phyloP scores from a whole-genome alignment of 768 basidiomycete species.

The Gelatoporia subvermispora region DNA sequence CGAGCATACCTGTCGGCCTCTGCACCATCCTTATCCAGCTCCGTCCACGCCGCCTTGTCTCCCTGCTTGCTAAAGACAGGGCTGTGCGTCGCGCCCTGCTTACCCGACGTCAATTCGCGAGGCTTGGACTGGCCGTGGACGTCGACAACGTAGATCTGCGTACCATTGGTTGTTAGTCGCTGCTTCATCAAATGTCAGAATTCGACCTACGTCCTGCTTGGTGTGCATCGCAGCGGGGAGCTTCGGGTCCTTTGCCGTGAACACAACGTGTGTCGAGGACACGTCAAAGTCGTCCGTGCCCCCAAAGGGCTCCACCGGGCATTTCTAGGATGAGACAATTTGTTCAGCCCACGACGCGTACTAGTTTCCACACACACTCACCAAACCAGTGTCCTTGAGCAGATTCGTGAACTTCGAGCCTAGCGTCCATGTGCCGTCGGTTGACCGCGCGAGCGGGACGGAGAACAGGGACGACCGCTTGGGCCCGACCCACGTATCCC shows the following conservation, averaged over 20 bases:
- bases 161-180: not conserved
- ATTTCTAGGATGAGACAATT: slow-evolving; percentile 35
- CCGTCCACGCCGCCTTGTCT: slow-evolving; percentile 79
- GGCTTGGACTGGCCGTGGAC: slow-evolving; percentile 47
- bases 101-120: slow-evolving; percentile 73
- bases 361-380: slow-evolving; percentile 34
- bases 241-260: slow-evolving; percentile 81
- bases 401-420: slow-evolving; percentile 52
- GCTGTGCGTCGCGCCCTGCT: slow-evolving; percentile 77
- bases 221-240: slow-evolving; percentile 83
- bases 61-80: slow-evolving; percentile 66
- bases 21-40: slow-evolving; percentile 83
- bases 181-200: not conserved
- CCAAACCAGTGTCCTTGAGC: slow-evolving; percentile 65
- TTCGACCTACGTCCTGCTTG: slow-evolving; percentile 68
- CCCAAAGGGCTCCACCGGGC: slow-evolving; percentile 86
- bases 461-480: slow-evolving; percentile 73
- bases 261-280: slow-evolving; percentile 62
- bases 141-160: slow-evolving; percentile 65
- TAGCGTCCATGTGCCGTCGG: slow-evolving; percentile 49
- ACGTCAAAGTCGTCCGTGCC: slow-evolving; percentile 78
- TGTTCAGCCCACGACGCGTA: not conserved
- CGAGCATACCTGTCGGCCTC: slow-evolving; percentile 69
- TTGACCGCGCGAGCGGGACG: slow-evolving; percentile 46
- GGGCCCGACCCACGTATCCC: slow-evolving; percentile 66